A percentile compares a stretch with the other conserved stretches of the same genome.
These are phyloP conservation scores for Ulota crispa DNA, from an alignment of 225 moss, liverwort and hornwort species.

Conservation along the genomic window DNA sequence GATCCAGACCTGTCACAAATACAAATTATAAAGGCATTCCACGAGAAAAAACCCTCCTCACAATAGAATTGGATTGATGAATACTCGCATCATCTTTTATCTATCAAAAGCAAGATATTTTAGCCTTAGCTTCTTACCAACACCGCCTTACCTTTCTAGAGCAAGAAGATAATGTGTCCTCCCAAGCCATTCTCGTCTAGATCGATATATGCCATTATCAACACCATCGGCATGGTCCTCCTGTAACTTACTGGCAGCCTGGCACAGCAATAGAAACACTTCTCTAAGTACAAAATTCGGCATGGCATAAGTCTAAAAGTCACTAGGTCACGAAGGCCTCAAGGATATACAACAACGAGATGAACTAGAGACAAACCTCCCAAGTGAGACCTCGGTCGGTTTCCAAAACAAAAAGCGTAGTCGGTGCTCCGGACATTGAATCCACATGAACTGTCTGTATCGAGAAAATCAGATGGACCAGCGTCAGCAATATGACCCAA, in stretches of 20 bases:
- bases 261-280: constrained; percentile 20
- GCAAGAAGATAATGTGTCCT: constrained; percentile 95
- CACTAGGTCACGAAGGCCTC: background rate
- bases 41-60: background rate
- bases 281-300: background rate
- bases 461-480: constrained; percentile 13
- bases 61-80: background rate
- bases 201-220: constrained; percentile 93
- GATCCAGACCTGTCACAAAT: constrained; percentile 63
- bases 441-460: constrained; percentile 87
- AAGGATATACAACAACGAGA: constrained; percentile 1
- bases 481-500: constrained; percentile 29
- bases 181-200: constrained; percentile 95
- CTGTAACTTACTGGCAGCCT: constrained; percentile 71
- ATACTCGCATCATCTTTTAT: background rate
- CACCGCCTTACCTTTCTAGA: constrained; percentile 67
- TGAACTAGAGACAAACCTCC: constrained; percentile 54
- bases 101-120: background rate
- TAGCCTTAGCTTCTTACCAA: background rate
- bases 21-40: background rate
- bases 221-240: constrained; percentile 56
- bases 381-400: constrained; percentile 87
- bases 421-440: constrained; percentile 92
- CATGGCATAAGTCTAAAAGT: constrained; percentile 3
- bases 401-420: constrained; percentile 80